These are phyloP conservation scores for Neurospora crassa DNA, from an alignment of 2,329 filamentous ascomycete species.

Conservation along the genomic window DNA sequence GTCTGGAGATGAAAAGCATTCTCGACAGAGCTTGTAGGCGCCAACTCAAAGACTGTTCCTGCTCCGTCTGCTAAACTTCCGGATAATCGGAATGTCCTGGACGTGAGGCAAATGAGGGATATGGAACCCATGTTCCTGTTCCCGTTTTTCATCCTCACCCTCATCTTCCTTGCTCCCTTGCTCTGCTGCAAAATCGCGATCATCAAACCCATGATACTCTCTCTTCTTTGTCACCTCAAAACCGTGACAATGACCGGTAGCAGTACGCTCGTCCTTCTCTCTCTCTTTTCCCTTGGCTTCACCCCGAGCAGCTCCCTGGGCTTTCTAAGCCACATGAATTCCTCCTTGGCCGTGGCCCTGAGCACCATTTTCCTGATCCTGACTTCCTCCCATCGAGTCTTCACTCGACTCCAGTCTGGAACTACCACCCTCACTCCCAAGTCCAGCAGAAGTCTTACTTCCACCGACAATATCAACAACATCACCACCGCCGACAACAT, in stretches of 20 bases:
- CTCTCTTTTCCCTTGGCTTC: neutral
- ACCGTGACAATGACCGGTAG: neutral
- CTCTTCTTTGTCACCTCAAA: neutral
- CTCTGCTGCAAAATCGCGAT: neutral
- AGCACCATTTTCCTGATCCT: neutral
- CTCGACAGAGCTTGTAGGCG: neutral
- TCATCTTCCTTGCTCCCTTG: neutral
- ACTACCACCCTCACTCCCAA: neutral
- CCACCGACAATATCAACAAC: neutral
- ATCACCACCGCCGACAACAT: slow-evolving; percentile 17
- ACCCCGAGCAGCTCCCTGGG: neutral
- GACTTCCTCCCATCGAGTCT: neutral
- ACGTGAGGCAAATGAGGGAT: neutral
- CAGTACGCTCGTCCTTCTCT: neutral
- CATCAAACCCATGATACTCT: neutral
- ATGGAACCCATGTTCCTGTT: neutral
- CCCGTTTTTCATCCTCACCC: neutral
- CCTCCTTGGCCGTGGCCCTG: neutral
- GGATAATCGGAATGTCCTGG: neutral
- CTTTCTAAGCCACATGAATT: neutral
- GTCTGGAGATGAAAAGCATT: neutral
- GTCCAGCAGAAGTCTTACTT: neutral
- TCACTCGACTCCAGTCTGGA: neutral
- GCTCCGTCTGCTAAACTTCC: neutral
- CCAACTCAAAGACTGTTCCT: neutral